phyloP scores from a whole-genome alignment of 1,139 yeast genomes.

The Hemisphaericaspora xylofermentans region DNA sequence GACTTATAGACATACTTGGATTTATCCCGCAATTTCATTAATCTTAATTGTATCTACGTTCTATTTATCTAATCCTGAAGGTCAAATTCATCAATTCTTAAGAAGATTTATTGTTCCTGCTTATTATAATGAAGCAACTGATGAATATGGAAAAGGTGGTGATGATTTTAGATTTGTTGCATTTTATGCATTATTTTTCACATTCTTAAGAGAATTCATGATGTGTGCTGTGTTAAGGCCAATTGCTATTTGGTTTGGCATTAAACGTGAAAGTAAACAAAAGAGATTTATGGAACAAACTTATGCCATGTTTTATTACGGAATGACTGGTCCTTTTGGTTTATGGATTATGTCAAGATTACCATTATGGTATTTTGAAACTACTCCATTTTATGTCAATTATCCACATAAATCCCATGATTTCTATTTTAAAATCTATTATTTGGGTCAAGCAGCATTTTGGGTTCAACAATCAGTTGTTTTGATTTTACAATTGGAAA shows the following conservation, averaged over 20 bases:
- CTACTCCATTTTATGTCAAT: conserved; percentile 70
- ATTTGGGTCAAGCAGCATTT: conserved; percentile 90
- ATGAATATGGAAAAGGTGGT: conserved; percentile 80
- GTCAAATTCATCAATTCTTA: conserved; percentile 55
- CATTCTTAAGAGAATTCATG: conserved; percentile 84
- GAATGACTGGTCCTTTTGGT: conserved; percentile 82
- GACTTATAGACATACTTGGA: conserved; percentile 75
- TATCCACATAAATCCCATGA: conserved; percentile 85
- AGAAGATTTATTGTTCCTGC: conserved; percentile 68
- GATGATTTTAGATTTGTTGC: conserved; percentile 79
- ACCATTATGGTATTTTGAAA: conserved; percentile 88
- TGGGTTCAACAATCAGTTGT: conserved; percentile 96
- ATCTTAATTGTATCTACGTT: conserved; percentile 36
- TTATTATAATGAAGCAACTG: conserved; percentile 57
- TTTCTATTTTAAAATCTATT: conserved; percentile 71
- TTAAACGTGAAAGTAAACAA: conserved; percentile 57
- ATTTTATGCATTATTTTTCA: conserved; percentile 82
- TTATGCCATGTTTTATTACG: conserved; percentile 79
- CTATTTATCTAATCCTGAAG: conserved; percentile 50
- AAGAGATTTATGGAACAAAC: conserved; percentile 92
- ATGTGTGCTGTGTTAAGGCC: conserved; percentile 85
- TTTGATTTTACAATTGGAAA: conserved; percentile 79
- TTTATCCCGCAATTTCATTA: conserved; percentile 60
- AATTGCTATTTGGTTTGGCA: conserved; percentile 54
- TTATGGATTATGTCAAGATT: conserved; percentile 80